These are phyloP conservation scores for Peronospora belbahrii DNA, from an alignment of 352 stramenopile species.

Conservation along the genomic window DNA sequence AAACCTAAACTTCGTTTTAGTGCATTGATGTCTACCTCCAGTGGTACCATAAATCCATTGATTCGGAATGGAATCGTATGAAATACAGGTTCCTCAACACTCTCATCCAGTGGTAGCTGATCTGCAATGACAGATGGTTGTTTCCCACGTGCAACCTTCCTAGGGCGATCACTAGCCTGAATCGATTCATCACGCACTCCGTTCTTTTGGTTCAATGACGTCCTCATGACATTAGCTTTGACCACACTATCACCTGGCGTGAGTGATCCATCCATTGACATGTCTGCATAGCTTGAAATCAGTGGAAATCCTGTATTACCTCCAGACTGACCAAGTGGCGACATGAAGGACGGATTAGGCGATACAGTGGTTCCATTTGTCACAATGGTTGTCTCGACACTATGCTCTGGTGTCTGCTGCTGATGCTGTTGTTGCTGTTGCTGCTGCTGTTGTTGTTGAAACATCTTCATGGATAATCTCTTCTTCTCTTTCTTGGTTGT, in stretches of 20 bases:
- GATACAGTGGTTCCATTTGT: slow-evolving; percentile 10
- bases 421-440: not conserved
- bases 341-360: slow-evolving; percentile 24
- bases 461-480: slow-evolving; percentile 55
- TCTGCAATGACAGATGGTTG: slow-evolving; percentile 7
- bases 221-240: slow-evolving; percentile 6
- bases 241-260: slow-evolving; percentile 8
- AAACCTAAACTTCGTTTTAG: slow-evolving; percentile 46
- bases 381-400: slow-evolving; percentile 18
- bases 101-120: slow-evolving; percentile 22
- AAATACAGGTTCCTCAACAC: slow-evolving; percentile 38
- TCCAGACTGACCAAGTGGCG: slow-evolving; percentile 14
- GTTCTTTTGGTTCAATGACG: slow-evolving; percentile 20
- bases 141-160: slow-evolving; percentile 35
- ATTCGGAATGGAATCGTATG: slow-evolving; percentile 64
- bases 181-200: slow-evolving; percentile 22
- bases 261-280: slow-evolving; percentile 26
- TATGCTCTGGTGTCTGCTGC: slow-evolving; percentile 11
- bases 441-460: slow-evolving; percentile 32
- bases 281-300: slow-evolving; percentile 41
- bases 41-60: slow-evolving; percentile 59
- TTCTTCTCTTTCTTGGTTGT: slow-evolving; percentile 60
- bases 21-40: slow-evolving; percentile 60
- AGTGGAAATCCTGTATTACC: slow-evolving; percentile 28
- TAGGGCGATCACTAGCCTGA: slow-evolving; percentile 29